Percentiles rank a stretch among this genome's conserved stretches.
Conservation (phyloP, 345 rosid species). For the Salix exigua region DNA sequence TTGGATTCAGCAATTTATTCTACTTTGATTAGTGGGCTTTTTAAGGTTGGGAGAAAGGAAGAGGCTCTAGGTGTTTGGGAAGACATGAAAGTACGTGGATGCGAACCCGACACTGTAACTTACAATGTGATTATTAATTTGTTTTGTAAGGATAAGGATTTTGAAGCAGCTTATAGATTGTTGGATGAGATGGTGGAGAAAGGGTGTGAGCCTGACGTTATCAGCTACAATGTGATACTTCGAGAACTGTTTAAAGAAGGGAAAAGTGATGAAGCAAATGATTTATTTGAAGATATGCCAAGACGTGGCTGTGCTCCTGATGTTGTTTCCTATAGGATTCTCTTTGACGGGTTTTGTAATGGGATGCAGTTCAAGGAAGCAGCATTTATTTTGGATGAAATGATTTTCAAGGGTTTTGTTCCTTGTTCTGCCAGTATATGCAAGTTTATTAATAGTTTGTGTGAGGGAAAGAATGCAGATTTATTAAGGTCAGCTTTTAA, state of each 20-base stretch:
- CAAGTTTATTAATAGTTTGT: conserved; percentile 40
- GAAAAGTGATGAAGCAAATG: conserved; percentile 54
- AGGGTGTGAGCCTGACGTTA: conserved; percentile 61
- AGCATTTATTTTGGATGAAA: conserved; percentile 61
- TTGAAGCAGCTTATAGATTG: conserved; percentile 44
- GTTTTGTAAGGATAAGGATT: conserved; percentile 50
- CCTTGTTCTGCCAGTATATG: conserved; percentile 42
- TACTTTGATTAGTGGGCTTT: conserved; percentile 50
- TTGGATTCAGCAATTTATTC: conserved; percentile 55
- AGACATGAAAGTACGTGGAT: conserved; percentile 59
- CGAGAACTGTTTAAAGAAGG: conserved; percentile 49
- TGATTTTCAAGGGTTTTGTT: conserved; percentile 67
- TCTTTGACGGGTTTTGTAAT: conserved; percentile 63
- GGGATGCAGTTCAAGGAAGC: conserved; percentile 53
- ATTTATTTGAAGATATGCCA: conserved; percentile 81
- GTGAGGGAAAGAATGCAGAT: conserved; percentile 34
- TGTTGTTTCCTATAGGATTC: conserved; percentile 62
- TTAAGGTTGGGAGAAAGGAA: conserved; percentile 47
- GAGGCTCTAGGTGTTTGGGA: conserved; percentile 44
- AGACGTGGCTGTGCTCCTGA: conserved; percentile 66
- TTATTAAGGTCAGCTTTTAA: conserved; percentile 37
- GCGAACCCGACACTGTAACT: conserved; percentile 52
- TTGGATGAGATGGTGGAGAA: conserved; percentile 53
- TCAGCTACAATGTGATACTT: conserved; percentile 62
- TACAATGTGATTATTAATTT: conserved; percentile 61